Evolutionary conservation across 805 yeast genomes (phyloP).

Genomic region (Candida maesae): DNA sequence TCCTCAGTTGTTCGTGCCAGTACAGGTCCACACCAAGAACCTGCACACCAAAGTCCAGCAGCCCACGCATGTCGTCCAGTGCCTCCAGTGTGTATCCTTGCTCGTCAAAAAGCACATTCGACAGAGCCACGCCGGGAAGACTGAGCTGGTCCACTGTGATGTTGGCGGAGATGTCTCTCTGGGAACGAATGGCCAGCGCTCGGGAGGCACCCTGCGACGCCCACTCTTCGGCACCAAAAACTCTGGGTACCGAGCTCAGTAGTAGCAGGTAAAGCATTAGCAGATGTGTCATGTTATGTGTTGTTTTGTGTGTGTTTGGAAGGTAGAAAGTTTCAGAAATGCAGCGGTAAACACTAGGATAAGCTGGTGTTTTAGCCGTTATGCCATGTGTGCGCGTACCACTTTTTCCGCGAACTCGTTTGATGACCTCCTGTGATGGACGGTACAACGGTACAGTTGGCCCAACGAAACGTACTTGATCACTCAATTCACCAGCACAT

Average conservation of each 20-base stretch:
- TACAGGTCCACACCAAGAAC: constrained; percentile 51
- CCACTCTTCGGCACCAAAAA: neutral
- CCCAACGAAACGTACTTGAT: no score
- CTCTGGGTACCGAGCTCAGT: neutral
- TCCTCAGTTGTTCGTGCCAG: constrained; percentile 42
- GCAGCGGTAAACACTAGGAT: no score
- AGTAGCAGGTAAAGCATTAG: neutral
- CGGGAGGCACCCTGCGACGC: neutral
- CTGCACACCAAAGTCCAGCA: constrained; percentile 44
- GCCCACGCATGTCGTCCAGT: constrained; percentile 23
- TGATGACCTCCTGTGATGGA: no score
- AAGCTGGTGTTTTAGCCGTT: no score
- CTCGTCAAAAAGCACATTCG: constrained; percentile 29
- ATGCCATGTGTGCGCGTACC: no score
- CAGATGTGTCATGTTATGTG: neutral
- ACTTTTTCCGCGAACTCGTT: no score
- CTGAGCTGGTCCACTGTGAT: constrained; percentile 37
- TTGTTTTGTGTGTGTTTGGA: no score
- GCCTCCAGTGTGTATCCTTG: constrained; percentile 33
- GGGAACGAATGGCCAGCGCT: constrained; percentile 23
- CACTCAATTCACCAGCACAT: no score
- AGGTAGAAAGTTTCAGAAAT: no score
- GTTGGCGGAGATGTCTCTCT: constrained; percentile 43
- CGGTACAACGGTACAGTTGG: no score
- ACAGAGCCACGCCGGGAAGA: constrained; percentile 37